Percentiles rank a stretch among this genome's conserved stretches.
phyloP scores from a whole-genome alignment of 805 yeast species.

The Kodamaea neixiangensis region DNA sequence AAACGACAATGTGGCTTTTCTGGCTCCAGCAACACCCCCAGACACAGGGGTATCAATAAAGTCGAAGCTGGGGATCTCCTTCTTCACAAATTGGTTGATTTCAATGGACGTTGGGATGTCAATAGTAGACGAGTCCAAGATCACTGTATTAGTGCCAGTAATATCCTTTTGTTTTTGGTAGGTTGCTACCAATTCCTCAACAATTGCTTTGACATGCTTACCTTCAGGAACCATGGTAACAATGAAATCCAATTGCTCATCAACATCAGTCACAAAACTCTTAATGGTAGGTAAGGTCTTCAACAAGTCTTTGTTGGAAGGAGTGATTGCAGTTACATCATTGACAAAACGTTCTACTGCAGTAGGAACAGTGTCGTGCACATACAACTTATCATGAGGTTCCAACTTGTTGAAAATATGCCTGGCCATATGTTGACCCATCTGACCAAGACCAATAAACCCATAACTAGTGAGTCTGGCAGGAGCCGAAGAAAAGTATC shows the following conservation, averaged over 20 bases:
- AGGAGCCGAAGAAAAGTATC: conserved; percentile 8
- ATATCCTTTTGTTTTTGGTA: conserved; percentile 20
- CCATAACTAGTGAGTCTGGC: conserved; percentile 36
- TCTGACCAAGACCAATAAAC: conserved; percentile 57
- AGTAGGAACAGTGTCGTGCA: conserved; percentile 42
- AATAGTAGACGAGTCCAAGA: conserved; percentile 54
- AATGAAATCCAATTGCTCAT: conserved; percentile 39
- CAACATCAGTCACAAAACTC: conserved; percentile 32
- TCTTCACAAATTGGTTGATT: conserved; percentile 36
- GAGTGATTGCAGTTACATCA: conserved; percentile 24
- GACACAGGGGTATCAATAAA: conserved; percentile 59
- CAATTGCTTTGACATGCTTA: conserved; percentile 45
- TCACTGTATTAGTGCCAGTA: conserved; percentile 25
- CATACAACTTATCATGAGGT: conserved; percentile 41
- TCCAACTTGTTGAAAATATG: conserved; percentile 44
- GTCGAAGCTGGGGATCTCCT: conserved; percentile 36
- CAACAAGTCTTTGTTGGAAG: conserved; percentile 22
- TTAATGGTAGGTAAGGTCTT: conserved; percentile 20
- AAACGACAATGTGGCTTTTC: conserved; percentile 51
- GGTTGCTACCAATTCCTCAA: conserved; percentile 36
- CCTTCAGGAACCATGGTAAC: conserved; percentile 60
- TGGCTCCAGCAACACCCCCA: conserved; percentile 57
- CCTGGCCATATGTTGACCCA: conserved; percentile 59
- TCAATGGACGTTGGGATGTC: conserved; percentile 50
- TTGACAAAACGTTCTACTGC: conserved; percentile 28